phyloP scores from a whole-genome alignment of 2,329 filamentous ascomycete species.

The Lecanosticta acicola region DNA sequence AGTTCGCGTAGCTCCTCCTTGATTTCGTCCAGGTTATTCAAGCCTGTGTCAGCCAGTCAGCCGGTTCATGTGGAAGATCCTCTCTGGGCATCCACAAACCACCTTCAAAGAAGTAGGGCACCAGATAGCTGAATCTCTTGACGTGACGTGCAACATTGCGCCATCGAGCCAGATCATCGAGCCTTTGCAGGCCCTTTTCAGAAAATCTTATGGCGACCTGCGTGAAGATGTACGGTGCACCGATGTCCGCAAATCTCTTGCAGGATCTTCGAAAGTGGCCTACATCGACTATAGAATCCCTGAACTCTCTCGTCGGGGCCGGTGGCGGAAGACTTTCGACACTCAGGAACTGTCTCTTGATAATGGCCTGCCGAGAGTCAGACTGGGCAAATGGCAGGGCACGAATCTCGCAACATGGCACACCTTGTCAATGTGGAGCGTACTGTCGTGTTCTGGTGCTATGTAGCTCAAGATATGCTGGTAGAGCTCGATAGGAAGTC shows the following conservation, averaged over 20 bases:
- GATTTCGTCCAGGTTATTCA: constrained; percentile 14
- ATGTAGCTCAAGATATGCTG: constrained; percentile 45
- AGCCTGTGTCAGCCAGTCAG: constrained; percentile 5
- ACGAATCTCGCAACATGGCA: too few species aligned
- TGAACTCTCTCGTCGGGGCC: constrained; percentile 23
- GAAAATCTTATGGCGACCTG: constrained; percentile 50
- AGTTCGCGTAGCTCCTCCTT: constrained; percentile 14
- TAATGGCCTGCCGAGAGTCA: constrained; percentile 32
- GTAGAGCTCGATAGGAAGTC: constrained; percentile 7
- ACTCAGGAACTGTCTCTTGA: constrained; percentile 47
- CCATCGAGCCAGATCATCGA: constrained; percentile 47
- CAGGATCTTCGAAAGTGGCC: constrained; percentile 46
- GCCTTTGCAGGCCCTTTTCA: constrained; percentile 43
- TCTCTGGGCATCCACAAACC: constrained; percentile 31
- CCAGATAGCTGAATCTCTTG: constrained; percentile 56
- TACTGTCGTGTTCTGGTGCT: constrained; percentile 47
- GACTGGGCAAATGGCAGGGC: neutral
- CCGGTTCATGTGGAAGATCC: neutral
- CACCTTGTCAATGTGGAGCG: constrained; percentile 29
- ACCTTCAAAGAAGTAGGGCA: constrained; percentile 54
- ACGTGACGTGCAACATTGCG: constrained; percentile 49
- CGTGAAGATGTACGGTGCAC: constrained; percentile 48
- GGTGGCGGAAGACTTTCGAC: constrained; percentile 48
- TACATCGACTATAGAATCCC: constrained; percentile 4
- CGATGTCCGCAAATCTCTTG: constrained; percentile 47